phyloP scores from a whole-genome alignment of 2,329 filamentous ascomycete genomes.

The Pezizomycotina sp. region DNA sequence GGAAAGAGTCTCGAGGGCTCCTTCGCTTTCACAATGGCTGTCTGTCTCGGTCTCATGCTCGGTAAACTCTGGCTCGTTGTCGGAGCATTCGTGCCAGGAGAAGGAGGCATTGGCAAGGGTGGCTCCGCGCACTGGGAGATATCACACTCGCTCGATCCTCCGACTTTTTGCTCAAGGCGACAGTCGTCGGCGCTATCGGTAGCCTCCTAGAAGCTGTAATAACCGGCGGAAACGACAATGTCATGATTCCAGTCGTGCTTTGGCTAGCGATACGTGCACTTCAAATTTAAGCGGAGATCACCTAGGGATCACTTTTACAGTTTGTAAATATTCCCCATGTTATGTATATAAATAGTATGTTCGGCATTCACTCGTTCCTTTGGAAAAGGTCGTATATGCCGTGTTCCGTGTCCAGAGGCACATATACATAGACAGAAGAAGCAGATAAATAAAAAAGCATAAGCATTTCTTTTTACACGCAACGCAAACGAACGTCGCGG shows the following conservation, averaged over 20 bases:
- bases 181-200: conserved; percentile 57
- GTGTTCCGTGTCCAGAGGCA: too few species aligned
- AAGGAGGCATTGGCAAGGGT: conserved; percentile 12
- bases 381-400: too few species aligned
- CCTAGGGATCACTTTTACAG: too few species aligned
- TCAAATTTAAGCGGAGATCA: conserved; percentile 33
- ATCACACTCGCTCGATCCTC: conserved; percentile 5
- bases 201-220: conserved; percentile 89
- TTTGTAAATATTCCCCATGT: too few species aligned
- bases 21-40: conserved; percentile 63
- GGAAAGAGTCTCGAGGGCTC: conserved; percentile 87
- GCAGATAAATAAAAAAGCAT: too few species aligned
- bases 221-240: conserved; percentile 96
- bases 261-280: conserved; percentile 82
- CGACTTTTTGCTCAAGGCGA: conserved; percentile 38
- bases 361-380: too few species aligned
- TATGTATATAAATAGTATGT: too few species aligned
- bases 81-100: conserved; percentile 47
- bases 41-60: conserved; percentile 54
- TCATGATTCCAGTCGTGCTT: conserved; percentile 80
- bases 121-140: conserved; percentile 9
- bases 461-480: too few species aligned
- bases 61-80: conserved; percentile 58
- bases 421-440: too few species aligned
- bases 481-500: too few species aligned